Base-by-base conservation (phyloP, 2,329 filamentous ascomycete genomes). In the Polytolypa hystricis region DNA sequence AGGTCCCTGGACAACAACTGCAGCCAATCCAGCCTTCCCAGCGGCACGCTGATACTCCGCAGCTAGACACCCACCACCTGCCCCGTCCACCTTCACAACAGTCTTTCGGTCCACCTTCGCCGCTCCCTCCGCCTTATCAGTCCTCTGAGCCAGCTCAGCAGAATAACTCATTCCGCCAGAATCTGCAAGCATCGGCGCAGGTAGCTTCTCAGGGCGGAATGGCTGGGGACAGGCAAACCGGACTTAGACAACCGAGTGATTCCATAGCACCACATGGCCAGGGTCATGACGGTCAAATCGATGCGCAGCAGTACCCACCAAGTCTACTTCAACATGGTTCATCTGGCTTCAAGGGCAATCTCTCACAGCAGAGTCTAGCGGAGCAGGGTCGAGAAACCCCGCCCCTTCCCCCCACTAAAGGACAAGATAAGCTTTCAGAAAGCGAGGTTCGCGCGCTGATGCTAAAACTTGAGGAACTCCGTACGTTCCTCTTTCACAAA, bases 331-430 rank as follows among this genome's bases (percentile, higher is more conserved):
- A 47, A 8, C 48, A 48, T 19, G 41, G n/a, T n/a, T n/a, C n/a
- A n/a, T n/a, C 42, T 30, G 49, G 47, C 42, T 53, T 49, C 50
- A 51, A 51, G 41, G 42, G 37, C 33, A 50, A 46, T 39, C 27
- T 46, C 32, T 43, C 48, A 10, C 54, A 56, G 36, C 49, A 52
- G 39, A 52, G 48, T 39, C 40, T 50, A 23, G 39, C 47, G 16
- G 63, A 74, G 43, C 50, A 58, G 38, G 64, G 66, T 9, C 62
- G 66, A 38, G 66, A 55, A 41, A 70, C 67, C 12, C 67, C 68
- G 21, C 65, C 62, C 18, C 62, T 61, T 10, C 39, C 42, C 44
- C 28, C 48, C 37, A 44, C 48, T 42, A 47, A 58, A 47, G 54
- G 47, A 39, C 53, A 60, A 33, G 54, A 65, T 36, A 63, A 67